Percentiles rank a stretch among this genome's conserved stretches.
Conservation (phyloP, 306 rosid species). For the Glycyrrhiza uralensis region DNA sequence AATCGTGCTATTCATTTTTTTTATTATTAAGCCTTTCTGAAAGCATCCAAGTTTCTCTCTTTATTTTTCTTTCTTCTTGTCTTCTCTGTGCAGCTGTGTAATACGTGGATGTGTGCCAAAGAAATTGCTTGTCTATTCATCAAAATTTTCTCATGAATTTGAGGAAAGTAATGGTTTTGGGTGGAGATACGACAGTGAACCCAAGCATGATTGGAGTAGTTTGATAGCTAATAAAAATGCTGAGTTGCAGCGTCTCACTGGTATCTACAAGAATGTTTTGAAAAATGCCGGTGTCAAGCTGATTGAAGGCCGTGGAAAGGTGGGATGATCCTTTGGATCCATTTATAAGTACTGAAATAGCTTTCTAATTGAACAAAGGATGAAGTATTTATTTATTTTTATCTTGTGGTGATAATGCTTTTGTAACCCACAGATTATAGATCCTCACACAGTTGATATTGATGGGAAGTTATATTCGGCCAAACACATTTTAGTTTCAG, state of each 20-base stretch:
- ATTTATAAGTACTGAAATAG: not conserved
- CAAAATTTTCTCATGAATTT: constrained; percentile 84
- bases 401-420: constrained; percentile 17
- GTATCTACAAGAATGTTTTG: constrained; percentile 74
- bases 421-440: constrained; percentile 58
- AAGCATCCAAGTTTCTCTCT: not conserved
- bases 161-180: constrained; percentile 95
- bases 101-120: constrained; percentile 98
- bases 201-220: constrained; percentile 93
- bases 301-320: constrained; percentile 97
- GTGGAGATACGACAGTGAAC: constrained; percentile 83
- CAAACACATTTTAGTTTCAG: constrained; percentile 75
- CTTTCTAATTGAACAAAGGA: not conserved
- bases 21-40: not conserved
- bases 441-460: constrained; percentile 81
- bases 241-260: constrained; percentile 89
- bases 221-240: constrained; percentile 94
- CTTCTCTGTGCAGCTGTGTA: constrained; percentile 65
- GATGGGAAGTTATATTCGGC: constrained; percentile 88
- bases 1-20: not conserved
- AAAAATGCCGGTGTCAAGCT: constrained; percentile 63
- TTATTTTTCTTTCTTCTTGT: not conserved
- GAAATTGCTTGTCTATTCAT: constrained; percentile 77
- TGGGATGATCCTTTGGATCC: constrained; percentile 24
- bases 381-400: not conserved